Conservation (phyloP, 1,284 basidiomycete genomes). For the Sparassis latifolia region DNA sequence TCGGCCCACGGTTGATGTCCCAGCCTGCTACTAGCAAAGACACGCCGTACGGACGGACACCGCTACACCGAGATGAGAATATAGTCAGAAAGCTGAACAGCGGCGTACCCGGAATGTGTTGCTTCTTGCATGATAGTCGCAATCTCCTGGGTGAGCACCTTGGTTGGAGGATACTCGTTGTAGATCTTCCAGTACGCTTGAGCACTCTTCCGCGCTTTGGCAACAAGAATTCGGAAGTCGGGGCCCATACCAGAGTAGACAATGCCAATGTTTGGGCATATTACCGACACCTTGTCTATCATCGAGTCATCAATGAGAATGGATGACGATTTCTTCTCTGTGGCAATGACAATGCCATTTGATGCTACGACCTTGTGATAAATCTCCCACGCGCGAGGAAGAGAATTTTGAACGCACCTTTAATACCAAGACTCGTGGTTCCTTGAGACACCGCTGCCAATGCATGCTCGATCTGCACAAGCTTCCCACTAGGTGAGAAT, state of each 20-base stretch:
- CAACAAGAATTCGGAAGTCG: conserved; percentile 92
- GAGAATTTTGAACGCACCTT: conserved; percentile 52
- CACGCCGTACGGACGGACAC: conserved; percentile 97
- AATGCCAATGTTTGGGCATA: conserved; percentile 98
- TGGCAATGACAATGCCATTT: conserved; percentile 98
- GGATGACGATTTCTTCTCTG: conserved; percentile 98
- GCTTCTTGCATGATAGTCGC: conserved; percentile 99
- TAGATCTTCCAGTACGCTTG: conserved; percentile 99
- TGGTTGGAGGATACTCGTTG: conserved; percentile 97
- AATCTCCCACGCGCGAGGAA: conserved; percentile 1
- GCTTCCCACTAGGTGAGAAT: conserved; percentile 97
- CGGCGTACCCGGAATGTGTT: conserved; percentile 89
- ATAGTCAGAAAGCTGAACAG: conserved; percentile 2
- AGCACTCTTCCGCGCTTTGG: conserved; percentile 94
- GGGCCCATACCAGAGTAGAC: conserved; percentile 99
- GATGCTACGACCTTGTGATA: conserved; percentile 55
- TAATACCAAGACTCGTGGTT: conserved; percentile 96
- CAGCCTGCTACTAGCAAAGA: conserved; percentile 95
- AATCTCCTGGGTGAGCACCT: conserved; percentile 94
- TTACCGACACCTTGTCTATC: conserved; percentile 92
- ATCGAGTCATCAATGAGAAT: conserved; percentile 96
- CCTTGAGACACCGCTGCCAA: conserved; percentile 95
- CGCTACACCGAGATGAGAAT: conserved; percentile 44
- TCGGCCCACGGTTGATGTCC: conserved; percentile 88
- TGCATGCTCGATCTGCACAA: conserved; percentile 99